phyloP scores from a whole-genome alignment of 805 yeast genomes.

The Suhomyces canberraensis region DNA sequence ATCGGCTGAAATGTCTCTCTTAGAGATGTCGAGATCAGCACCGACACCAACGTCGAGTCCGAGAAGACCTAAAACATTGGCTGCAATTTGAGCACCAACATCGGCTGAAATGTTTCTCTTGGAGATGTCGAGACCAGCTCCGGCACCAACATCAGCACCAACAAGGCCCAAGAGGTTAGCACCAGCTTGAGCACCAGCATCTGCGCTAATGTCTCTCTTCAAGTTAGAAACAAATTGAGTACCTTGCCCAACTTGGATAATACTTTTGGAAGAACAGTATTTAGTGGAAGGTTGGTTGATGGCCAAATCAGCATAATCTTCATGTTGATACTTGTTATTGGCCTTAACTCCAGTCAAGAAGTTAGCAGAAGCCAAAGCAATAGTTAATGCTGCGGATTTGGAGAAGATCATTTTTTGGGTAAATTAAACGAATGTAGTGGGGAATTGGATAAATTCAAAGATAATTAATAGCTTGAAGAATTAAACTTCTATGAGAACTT shows the following conservation, averaged over 20 bases:
- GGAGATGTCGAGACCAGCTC: slow-evolving; percentile 4
- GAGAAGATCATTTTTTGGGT: slow-evolving; percentile 15
- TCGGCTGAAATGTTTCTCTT: slow-evolving; percentile 12
- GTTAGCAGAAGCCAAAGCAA: slow-evolving; percentile 16
- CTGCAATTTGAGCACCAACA: slow-evolving; percentile 11
- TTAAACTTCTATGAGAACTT: slow-evolving; percentile 1
- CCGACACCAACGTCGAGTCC: slow-evolving; percentile 9
- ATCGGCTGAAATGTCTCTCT: no score
- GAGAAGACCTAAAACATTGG: slow-evolving; percentile 8
- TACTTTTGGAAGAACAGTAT: slow-evolving; percentile 8
- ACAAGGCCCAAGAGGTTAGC: slow-evolving; percentile 7
- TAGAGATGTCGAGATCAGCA: no score
- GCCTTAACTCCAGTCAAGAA: slow-evolving; percentile 12
- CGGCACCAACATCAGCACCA: slow-evolving; percentile 8
- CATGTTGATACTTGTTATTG: slow-evolving; percentile 11
- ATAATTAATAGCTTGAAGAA: not conserved
- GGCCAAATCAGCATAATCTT: slow-evolving; percentile 13
- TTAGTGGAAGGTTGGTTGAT: slow-evolving; percentile 9
- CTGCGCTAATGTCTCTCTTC: slow-evolving; percentile 16
- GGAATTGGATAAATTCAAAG: not conserved
- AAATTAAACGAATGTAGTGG: slow-evolving; percentile 6
- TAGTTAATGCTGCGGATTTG: slow-evolving; percentile 15
- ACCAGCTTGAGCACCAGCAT: slow-evolving; percentile 11
- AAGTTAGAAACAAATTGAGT: slow-evolving; percentile 3
- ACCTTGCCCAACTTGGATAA: slow-evolving; percentile 11